These are phyloP conservation scores for Lachnellula subtilissima DNA, from an alignment of 2,329 filamentous ascomycete species.

Conservation along the genomic window DNA sequence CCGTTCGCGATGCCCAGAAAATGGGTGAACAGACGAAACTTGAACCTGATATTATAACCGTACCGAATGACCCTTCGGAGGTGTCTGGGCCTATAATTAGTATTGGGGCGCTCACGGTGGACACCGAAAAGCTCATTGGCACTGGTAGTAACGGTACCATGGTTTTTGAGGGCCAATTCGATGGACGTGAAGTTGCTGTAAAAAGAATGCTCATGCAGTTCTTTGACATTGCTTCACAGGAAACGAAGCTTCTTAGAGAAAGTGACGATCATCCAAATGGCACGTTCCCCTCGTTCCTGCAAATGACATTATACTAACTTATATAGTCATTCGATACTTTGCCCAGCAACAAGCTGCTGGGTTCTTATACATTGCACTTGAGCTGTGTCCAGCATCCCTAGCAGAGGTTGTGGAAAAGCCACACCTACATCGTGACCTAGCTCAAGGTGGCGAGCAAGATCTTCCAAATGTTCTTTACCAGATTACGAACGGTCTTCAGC, in stretches of 20 bases:
- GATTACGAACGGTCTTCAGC: constrained; percentile 81
- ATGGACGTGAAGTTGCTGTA: constrained; percentile 87
- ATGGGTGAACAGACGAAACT: constrained; percentile 48
- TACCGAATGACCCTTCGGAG: constrained; percentile 53
- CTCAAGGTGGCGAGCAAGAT: constrained; percentile 68
- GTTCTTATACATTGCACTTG: constrained; percentile 93
- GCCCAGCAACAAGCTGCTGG: constrained; percentile 83
- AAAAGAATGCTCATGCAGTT: constrained; percentile 97
- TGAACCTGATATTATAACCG: constrained; percentile 58
- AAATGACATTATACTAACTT: constrained; percentile 24
- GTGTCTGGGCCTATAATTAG: constrained; percentile 55
- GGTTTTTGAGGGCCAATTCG: constrained; percentile 91
- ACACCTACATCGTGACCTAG: constrained; percentile 60
- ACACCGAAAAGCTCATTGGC: constrained; percentile 58
- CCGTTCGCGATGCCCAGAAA: constrained; percentile 54
- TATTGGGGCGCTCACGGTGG: constrained; percentile 60
- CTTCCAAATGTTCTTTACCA: constrained; percentile 78
- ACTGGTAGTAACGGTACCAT: constrained; percentile 95
- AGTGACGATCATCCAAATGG: constrained; percentile 92
- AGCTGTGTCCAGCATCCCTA: constrained; percentile 88
- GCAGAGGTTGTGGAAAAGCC: constrained; percentile 85
- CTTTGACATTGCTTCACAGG: constrained; percentile 90
- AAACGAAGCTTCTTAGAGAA: constrained; percentile 83
- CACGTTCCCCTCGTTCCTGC: constrained; percentile 31
- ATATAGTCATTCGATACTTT: constrained; percentile 83